Evolutionary conservation across 2,329 filamentous ascomycete species (phyloP), one percentile per base, ranked within the genome.

Genomic region (Xylaria sp.): DNA sequence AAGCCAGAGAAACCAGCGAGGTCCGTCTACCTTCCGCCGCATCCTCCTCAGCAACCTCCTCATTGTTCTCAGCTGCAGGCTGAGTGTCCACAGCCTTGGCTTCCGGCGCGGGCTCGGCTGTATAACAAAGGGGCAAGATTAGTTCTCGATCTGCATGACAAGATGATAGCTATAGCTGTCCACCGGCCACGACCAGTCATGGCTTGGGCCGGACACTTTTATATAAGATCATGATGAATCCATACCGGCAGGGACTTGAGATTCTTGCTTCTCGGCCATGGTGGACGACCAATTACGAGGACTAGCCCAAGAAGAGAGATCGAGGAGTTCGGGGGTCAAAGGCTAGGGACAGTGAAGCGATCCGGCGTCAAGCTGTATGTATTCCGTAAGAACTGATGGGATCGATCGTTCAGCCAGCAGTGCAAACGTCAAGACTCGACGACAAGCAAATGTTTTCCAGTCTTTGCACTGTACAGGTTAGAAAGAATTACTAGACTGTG

Each of bases 261-360:
- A 54, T 58, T 72, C 70, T 65, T 69, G 67, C 48, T 71, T 69
- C 59, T 70, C 68, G 54, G 70, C 60, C 71, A 73, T 73, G 35
- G 54, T 68, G 63, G 63, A 65, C 50, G 49, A 53, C 42, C 52
- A 56, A 61, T 53, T 50, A 47, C 18, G 59, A 62, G 55, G 59
- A 59, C 48, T 52, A 64, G 52, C 51, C 59, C 19, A 47, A 42
- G 23, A 35, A 47, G 34, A 54, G 59, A 63, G 23, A 64, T 39
- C 13, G 50, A 52, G 10, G 62, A 60, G 49, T 59, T 59, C 35
- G 60, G 60, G 55, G 55, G 11, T 35, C 35, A 59, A 42, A 53
- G 60, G 65, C 61, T 65, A 60, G 60, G 23, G 23, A 30, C 23
- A 30, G 23, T 30, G 23, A 65, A 61, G 35, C 18, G 6, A 30